Conservation (phyloP, 108 stramenopile genomes). For the Skeletonema menzelii region DNA sequence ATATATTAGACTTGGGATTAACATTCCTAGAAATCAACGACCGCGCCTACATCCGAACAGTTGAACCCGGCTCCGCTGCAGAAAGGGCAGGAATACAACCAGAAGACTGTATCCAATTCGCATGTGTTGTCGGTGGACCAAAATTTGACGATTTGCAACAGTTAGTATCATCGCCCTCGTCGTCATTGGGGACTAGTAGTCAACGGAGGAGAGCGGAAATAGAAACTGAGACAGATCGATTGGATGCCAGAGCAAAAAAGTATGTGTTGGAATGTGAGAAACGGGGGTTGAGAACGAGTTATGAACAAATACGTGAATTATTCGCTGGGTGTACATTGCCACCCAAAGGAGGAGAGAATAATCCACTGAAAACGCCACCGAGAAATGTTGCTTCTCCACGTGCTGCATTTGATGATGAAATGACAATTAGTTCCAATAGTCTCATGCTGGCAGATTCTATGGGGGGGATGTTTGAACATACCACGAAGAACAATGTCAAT, state of each 20-base stretch:
- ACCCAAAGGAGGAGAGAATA: slow-evolving; percentile 15
- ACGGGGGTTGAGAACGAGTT: slow-evolving; percentile 71
- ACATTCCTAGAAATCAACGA: slow-evolving; percentile 81
- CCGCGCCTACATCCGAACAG: slow-evolving; percentile 74
- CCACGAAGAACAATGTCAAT: slow-evolving; percentile 16
- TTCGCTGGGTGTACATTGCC: slow-evolving; percentile 43
- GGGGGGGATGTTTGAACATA: slow-evolving; percentile 40
- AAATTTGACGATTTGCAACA: slow-evolving; percentile 29
- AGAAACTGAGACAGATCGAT: slow-evolving; percentile 8
- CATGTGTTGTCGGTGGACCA: slow-evolving; percentile 59
- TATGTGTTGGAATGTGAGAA: slow-evolving; percentile 72
- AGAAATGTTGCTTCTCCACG: neutral
- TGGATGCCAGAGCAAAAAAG: slow-evolving; percentile 30
- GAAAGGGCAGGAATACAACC: slow-evolving; percentile 61
- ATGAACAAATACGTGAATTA: slow-evolving; percentile 59
- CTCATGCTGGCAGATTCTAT: slow-evolving; percentile 31
- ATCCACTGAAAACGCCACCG: slow-evolving; percentile 20
- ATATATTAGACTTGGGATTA: slow-evolving; percentile 52
- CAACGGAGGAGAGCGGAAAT: neutral
- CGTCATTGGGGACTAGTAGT: neutral
- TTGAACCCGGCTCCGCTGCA: slow-evolving; percentile 51
- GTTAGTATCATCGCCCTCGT: neutral
- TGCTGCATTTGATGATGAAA: slow-evolving; percentile 18
- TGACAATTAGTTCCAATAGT: slow-evolving; percentile 37
- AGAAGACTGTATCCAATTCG: slow-evolving; percentile 79